Percentiles rank a stretch among this genome's conserved stretches.
These are phyloP conservation scores for Daedaleopsis sinensis DNA, from an alignment of 768 basidiomycete genomes.

Conservation along the genomic window DNA sequence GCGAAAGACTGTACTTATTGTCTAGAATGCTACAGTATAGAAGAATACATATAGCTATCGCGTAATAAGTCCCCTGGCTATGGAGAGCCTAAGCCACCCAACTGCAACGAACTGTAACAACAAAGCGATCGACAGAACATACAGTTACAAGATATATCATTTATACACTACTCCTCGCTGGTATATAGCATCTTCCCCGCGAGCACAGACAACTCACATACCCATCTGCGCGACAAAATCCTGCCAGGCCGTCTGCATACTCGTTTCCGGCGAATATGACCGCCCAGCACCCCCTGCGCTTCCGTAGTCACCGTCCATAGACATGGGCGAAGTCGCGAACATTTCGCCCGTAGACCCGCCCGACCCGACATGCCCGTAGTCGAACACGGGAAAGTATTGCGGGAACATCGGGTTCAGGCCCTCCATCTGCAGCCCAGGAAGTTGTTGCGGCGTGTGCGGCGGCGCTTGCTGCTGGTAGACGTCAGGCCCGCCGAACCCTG, in stretches of 20 bases:
- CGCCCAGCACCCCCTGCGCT: constrained; percentile 17
- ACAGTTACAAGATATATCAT: neutral
- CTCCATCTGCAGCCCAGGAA: constrained; percentile 25
- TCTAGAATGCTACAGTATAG: neutral
- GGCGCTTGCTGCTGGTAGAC: constrained; percentile 2
- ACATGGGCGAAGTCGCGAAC: constrained; percentile 25
- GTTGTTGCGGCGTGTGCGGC: neutral
- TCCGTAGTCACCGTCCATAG: constrained; percentile 30
- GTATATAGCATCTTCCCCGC: neutral
- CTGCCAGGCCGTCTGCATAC: constrained; percentile 35
- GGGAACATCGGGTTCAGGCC: constrained; percentile 46
- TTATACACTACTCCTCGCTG: neutral
- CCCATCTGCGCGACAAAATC: constrained; percentile 38
- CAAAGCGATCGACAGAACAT: neutral
- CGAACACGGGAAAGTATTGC: constrained; percentile 76
- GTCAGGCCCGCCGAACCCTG: constrained; percentile 13
- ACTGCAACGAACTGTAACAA: neutral
- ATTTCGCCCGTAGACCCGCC: constrained; percentile 29
- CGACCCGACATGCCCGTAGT: constrained; percentile 51
- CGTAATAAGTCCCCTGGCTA: neutral
- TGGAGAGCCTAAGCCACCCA: neutral
- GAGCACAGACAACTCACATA: constrained; percentile 15
- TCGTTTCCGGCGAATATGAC: constrained; percentile 41
- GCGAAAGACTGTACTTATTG: neutral
- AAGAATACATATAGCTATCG: neutral